Conservation (phyloP, 2,329 filamentous ascomycete genomes). For the Aspergillus neoniger region DNA sequence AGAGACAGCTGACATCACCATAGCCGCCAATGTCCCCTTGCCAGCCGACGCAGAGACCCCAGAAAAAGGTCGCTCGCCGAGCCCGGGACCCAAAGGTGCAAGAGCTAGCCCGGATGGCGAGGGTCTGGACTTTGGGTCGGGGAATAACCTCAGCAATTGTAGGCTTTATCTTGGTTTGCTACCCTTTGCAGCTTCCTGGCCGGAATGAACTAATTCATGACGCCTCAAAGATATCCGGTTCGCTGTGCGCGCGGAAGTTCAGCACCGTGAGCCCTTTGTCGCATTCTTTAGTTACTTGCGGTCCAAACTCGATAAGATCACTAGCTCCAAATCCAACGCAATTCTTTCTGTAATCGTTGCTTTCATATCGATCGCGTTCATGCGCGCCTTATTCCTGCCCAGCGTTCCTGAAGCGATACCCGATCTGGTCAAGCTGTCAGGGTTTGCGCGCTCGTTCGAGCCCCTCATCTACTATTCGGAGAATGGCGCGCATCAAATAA, state of each 20-base stretch:
- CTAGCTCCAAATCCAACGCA: conserved; percentile 69
- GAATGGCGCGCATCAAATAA: conserved; percentile 80
- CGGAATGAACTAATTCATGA: conserved; percentile 36
- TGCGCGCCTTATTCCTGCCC: conserved; percentile 70
- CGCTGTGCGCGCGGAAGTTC: conserved; percentile 81
- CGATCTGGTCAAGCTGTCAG: conserved; percentile 87
- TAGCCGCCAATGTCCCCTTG: conserved; percentile 56
- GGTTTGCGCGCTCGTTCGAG: conserved; percentile 87
- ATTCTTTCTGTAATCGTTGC: conserved; percentile 62
- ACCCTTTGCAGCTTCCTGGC: conserved; percentile 29
- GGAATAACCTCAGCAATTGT: conserved; percentile 54
- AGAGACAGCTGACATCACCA: conserved; percentile 30
- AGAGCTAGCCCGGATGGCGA: conserved; percentile 35
- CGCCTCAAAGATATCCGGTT: conserved; percentile 74
- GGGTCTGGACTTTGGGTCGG: conserved; percentile 38
- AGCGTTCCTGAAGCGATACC: conserved; percentile 68
- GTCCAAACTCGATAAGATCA: conserved; percentile 61
- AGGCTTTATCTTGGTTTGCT: conserved; percentile 36
- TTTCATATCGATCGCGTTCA: conserved; percentile 64
- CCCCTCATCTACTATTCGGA: conserved; percentile 94
- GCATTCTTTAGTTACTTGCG: conserved; percentile 66
- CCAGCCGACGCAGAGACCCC: conserved; percentile 58
- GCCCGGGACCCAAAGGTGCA: conserved; percentile 45
- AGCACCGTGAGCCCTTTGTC: conserved; percentile 84
- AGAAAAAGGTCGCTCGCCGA: conserved; percentile 58